Conservation (phyloP, 331 rosid species). For the Stylosanthes scabra region DNA sequence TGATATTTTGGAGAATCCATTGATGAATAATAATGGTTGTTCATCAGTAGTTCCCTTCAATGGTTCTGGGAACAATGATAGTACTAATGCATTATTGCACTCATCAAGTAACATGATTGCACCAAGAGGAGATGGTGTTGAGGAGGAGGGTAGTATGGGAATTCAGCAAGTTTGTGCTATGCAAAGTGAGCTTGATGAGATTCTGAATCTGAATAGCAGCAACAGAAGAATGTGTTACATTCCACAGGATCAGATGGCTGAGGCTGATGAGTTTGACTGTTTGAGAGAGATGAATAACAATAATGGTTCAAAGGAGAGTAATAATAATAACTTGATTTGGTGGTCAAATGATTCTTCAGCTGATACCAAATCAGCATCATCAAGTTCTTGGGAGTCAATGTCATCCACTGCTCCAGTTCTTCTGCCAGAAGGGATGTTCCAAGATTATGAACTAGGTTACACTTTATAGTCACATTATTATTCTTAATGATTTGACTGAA, state of each 20-base stretch:
- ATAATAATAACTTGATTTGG: constrained; percentile 54
- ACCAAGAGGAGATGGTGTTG: constrained; percentile 37
- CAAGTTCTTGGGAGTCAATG: constrained; percentile 75
- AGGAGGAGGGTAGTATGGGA: constrained; percentile 38
- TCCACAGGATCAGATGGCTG: constrained; percentile 40
- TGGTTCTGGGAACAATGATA: constrained; percentile 25
- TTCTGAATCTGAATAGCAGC: constrained; percentile 39
- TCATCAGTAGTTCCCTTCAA: constrained; percentile 19
- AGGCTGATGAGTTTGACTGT: constrained; percentile 54
- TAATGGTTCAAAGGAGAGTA: constrained; percentile 50
- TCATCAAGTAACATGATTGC: constrained; percentile 39
- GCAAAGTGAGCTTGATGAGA: constrained; percentile 63
- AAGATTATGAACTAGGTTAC: constrained; percentile 78
- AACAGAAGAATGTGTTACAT: constrained; percentile 48
- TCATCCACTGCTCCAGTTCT: constrained; percentile 57
- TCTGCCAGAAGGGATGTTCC: constrained; percentile 65
- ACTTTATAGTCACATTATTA: constrained; percentile 43
- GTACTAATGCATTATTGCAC: not conserved
- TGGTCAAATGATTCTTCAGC: constrained; percentile 74
- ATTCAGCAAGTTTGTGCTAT: constrained; percentile 49
- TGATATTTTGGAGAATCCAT: constrained; percentile 41
- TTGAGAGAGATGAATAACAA: constrained; percentile 59
- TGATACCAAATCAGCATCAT: constrained; percentile 66
- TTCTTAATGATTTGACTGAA: constrained; percentile 5
- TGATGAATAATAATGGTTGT: constrained; percentile 39